Base-by-base conservation (phyloP, 83 land plant genomes). In the Picea abies region DNA sequence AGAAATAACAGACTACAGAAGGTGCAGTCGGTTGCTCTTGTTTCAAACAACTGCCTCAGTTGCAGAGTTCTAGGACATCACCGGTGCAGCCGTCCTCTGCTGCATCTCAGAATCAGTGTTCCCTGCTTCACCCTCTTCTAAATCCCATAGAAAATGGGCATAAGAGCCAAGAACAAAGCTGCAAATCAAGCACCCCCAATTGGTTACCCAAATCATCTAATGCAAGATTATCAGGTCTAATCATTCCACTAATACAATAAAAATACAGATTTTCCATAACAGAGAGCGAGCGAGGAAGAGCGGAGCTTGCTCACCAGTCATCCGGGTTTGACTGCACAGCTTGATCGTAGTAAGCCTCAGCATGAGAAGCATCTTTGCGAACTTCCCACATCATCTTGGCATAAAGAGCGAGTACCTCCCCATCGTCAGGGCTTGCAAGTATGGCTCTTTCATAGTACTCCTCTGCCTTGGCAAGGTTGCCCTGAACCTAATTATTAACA, bases 301-400 rank as follows among this genome's bases (percentile, higher is more conserved):
- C 5, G 6, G 67, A 20, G 6, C 6, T 76, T 22, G 41, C 79
- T 68, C 81, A 91, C 93, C 95, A 87, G 78, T 93, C 90, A 83
- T 93, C 89, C 19, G 96, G 96, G 11, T 86, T 84, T 32, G 91
- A 83, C 69, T 85, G 68, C 19, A 91, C 91, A 68, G 96, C 96
- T 73, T 84, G 90, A 90, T 91, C 86, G 66, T 88, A 91, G 83
- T 93, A 93, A 78, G 52, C 44, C 70, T 90, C 89, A 12, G 96
- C 96, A 9, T 92, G 69, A 12, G 37, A 35, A 47, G 82, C 83
- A 78, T 93, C 96, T 60, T 78, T 85, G 4, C 87, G 70, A 3
- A 78, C 65, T 20, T 89, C 80, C 96, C 96, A 93, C 11, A 90
- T 82, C 56, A 93, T 26, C 35, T 83, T 83, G 8, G 83, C 85